Percentiles rank a stretch among this genome's conserved stretches.
These are phyloP conservation scores for Sclerotinia trifoliorum DNA, from an alignment of 2,329 filamentous ascomycete species.

Conservation along the genomic window DNA sequence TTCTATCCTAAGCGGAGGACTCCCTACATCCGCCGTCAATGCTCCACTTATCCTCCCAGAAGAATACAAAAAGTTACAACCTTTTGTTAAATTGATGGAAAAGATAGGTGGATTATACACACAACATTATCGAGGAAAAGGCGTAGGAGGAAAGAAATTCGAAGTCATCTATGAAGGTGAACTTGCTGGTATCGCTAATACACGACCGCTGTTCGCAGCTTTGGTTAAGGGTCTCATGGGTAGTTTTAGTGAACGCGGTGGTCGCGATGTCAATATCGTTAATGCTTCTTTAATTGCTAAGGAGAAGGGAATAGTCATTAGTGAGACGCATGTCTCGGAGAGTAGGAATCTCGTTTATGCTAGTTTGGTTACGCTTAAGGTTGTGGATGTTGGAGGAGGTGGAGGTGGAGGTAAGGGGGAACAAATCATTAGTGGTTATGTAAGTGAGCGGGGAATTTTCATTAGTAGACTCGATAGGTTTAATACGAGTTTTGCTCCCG, in stretches of 20 bases:
- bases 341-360: conserved; percentile 63
- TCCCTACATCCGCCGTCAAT: conserved; percentile 76
- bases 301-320: conserved; percentile 75
- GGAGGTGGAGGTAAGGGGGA: conserved; percentile 37
- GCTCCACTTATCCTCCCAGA: conserved; percentile 78
- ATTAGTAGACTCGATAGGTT: conserved; percentile 75
- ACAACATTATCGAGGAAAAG: conserved; percentile 57
- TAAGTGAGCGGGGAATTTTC: conserved; percentile 61
- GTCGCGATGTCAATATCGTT: conserved; percentile 75
- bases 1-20: conserved; percentile 67
- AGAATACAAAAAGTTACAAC: conserved; percentile 74
- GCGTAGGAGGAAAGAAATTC: conserved; percentile 63
- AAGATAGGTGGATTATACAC: conserved; percentile 78
- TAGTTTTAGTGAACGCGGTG: conserved; percentile 65
- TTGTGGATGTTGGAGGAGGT: background rate
- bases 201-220: conserved; percentile 74
- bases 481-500: conserved; percentile 68
- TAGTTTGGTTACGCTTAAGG: conserved; percentile 66
- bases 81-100: conserved; percentile 73
- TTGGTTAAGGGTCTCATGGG: conserved; percentile 73
- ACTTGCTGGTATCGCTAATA: conserved; percentile 68
- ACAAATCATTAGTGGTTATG: conserved; percentile 62
- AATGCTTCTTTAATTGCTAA: conserved; percentile 74
- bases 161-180: conserved; percentile 77
- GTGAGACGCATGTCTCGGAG: conserved; percentile 67